A percentile compares a stretch with the other conserved stretches of the same genome.
Evolutionary conservation across 371 early-diverging fungal genomes (phyloP).

Genomic region (Saksenaea vasiformis): DNA sequence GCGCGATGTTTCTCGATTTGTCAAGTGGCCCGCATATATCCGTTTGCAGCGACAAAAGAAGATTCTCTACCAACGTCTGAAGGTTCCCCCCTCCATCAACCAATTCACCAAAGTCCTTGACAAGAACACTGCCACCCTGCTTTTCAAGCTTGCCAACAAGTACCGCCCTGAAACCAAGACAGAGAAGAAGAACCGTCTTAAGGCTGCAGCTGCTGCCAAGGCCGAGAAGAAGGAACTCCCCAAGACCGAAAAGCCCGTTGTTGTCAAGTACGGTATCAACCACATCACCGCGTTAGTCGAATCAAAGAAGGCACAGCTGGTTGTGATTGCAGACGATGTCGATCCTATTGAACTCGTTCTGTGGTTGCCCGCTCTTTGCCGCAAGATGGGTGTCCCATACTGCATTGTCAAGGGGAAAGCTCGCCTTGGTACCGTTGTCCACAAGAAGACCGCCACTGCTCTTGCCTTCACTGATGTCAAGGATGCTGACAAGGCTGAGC

Average conservation of each 20-base stretch:
- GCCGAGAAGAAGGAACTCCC: slow-evolving; percentile 88
- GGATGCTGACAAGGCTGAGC: slow-evolving; percentile 93
- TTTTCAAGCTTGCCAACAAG: slow-evolving; percentile 97
- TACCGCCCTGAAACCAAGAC: slow-evolving; percentile 98
- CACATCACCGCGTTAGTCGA: slow-evolving; percentile 98
- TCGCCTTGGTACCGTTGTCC: slow-evolving; percentile 97
- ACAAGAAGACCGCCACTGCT: slow-evolving; percentile 99
- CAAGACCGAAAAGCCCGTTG: slow-evolving; percentile 91
- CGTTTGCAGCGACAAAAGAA: slow-evolving; percentile 96
- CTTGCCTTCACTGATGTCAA: slow-evolving; percentile 94
- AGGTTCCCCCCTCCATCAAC: slow-evolving; percentile 99
- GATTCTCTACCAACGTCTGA: slow-evolving; percentile 96
- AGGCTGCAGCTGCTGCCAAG: slow-evolving; percentile 78
- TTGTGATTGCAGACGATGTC: slow-evolving; percentile 99
- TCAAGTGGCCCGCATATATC: slow-evolving; percentile 98
- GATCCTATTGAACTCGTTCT: slow-evolving; percentile 99
- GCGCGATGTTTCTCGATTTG: slow-evolving; percentile 94
- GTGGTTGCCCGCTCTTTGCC: slow-evolving; percentile 99
- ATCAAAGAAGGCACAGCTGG: slow-evolving; percentile 98
- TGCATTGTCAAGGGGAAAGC: slow-evolving; percentile 98
- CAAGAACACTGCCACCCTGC: slow-evolving; percentile 96
- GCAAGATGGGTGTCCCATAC: slow-evolving; percentile 99
- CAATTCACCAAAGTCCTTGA: slow-evolving; percentile 98
- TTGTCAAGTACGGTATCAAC: slow-evolving; percentile 99
- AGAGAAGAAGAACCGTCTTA: slow-evolving; percentile 96